Evolutionary conservation across 306 rosid genomes (phyloP), one percentile per base, ranked within the genome.

Genomic region (Carpinus viminea): DNA sequence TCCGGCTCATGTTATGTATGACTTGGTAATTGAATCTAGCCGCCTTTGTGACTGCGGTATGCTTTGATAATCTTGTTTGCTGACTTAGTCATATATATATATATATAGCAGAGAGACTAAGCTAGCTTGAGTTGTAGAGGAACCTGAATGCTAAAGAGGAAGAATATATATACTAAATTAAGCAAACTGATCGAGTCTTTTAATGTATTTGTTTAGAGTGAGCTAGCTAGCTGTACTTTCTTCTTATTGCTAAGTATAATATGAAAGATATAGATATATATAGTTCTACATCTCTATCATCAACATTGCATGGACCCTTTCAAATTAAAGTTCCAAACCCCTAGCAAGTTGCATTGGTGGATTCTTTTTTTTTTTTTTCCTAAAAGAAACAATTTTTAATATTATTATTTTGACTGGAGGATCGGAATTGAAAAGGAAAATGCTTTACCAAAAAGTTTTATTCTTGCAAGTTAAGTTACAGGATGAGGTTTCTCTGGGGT

Each of bases 381-480:
- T 57, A 24, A 57, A 20, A 57, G 12, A 57, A 57, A 24, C 55
- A 13, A 12, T 52, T 52, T 15, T 17, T 51, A n/a, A n/a, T n/a
- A 12, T 24, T 24, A 24, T 24, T 51, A 51, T 2, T 57, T 15
- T 20, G 8, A 57, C 21, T 57, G 31, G 21, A 24, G 26, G 26
- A 24, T 24, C 26, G 26, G 26, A 0, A 3, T 3, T 8, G 28
- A 65, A 68, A 66, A 36, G 0, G 12, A 26, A 47, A 47, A 47
- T 47, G 12, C 51, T 47, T 47, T 47, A 47, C 51, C 51, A 47
- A 11, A 47, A 47, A 47, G 51, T 47, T 20, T 34, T 70, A 54
- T 48, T 36, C 76, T 80, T 56, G 34, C 65, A 34, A 74, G 59
- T 69, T 47, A 38, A 70, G 74, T 56, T 12, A n/a, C 24, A 53